Evolutionary conservation across 192 early-diverging fungal genomes (phyloP), one percentile per base, ranked within the genome.

Genomic region (Phycomyces blakesleeanus): DNA sequence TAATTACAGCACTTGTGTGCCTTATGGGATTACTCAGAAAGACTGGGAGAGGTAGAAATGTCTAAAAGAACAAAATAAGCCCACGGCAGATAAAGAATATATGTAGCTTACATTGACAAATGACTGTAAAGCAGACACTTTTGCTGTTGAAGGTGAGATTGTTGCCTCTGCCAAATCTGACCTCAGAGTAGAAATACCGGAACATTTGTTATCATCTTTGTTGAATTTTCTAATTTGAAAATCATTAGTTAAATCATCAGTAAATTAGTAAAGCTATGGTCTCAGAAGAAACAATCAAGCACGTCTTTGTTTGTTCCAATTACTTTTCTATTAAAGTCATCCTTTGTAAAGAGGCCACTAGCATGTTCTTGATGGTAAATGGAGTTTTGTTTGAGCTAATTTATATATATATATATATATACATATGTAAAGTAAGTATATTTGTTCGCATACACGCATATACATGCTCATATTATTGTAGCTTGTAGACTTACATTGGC

Each of bases 351-450:
- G 73, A 72, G 16, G 70, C 55, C 12, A 65, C 44, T 5, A 81
- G 59, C 76, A 81, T 81, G 63, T 58, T 78, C 54, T 38, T 73
- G 26, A 65, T 76, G 66, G n/a, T 68, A 63, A 41, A 51, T n/a
- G 38, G 66, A 55, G 44, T 55, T n/a, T 52, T 65, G 25, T 56
- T 60, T 29, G 27, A 72, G 56, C 59, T 65, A 38, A 39, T n/a
- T n/a, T n/a, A n/a, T n/a, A n/a, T n/a, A n/a, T n/a, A 49, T 41
- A 49, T 11, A 61, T 27, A 39, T 21, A 6, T 12, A 18, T 51
- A 26, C 34, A 22, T 39, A n/a, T n/a, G n/a, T n/a, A 26, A 40
- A 52, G 4, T 24, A 16, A 62, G 52, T 50, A 40, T 14, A 5
- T 14, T 6, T 11, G 9, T 26, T n/a, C 14, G 40, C 21, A 0